Base-by-base conservation (phyloP, 1,139 yeast species). In the Yamadazyma friedrichii region DNA sequence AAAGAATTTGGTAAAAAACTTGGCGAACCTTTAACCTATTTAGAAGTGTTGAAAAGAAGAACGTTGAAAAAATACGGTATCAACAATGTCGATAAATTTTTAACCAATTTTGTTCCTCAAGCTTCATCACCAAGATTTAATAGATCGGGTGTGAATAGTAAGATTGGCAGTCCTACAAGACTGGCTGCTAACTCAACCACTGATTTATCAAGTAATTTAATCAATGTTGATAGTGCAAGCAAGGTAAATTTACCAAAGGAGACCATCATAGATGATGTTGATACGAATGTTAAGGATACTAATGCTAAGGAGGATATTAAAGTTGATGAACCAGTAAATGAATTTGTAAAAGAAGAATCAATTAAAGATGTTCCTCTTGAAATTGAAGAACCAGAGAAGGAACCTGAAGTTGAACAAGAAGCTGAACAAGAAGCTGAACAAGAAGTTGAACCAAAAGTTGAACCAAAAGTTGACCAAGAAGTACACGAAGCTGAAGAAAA, bases 11-110 rank as follows among this genome's bases (percentile, higher is more conserved):
- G 67, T 4, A 60, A 57, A 20, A 50, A 59, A 29, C 13, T 20
- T 13, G 61, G 69, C 42, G 68, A 64, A 26, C 65, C 68, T 34
- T 58, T 69, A 33, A 62, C 70, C 24, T 80, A 78, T 53, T 68
- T 79, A 45, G 80, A 77, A 38, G 76, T 77, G 4, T 64, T 77
- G 54, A 78, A 74, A 56, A 66, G 65, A 48, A 66, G 81, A 54
- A 68, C 80, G 3, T 64, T 75, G 54, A 74, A 63, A 49, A 66
- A 60, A 42, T 64, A 64, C 43, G 77, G 77, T 2, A 59, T 72
- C 39, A 53, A 61, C 11, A 55, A 62, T 43, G 55, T 50, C 22
- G 72, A 65, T 33, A 59, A 56, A 35, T 72, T 65, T 49, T 56
- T 59, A 37, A 72, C 82, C 2, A 58, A 71, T 2, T 68, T 67